A percentile compares a stretch with the other conserved stretches of the same genome.
phyloP scores from a whole-genome alignment of 345 rosid genomes.

The Populus nigra region DNA sequence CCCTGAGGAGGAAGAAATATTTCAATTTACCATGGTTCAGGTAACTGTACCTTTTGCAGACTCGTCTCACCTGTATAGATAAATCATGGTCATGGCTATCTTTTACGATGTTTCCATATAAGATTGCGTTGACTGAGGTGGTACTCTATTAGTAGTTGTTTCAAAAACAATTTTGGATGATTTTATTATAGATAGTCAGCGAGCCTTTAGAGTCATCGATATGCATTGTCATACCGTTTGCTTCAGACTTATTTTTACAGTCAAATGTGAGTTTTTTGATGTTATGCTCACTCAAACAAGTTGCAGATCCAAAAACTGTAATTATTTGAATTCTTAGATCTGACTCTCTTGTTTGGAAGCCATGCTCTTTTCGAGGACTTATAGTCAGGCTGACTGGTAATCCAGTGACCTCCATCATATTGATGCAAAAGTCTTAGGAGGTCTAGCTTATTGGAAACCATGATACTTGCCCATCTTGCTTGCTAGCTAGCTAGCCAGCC shows the following conservation, averaged over 20 bases:
- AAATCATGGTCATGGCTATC: background rate
- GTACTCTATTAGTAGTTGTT: background rate
- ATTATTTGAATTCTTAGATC: background rate
- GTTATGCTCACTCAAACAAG: background rate
- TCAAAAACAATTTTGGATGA: background rate
- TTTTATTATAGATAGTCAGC: background rate
- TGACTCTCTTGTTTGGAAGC: background rate
- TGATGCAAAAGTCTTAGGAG: background rate
- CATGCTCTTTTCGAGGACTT: background rate
- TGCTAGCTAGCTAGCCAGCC: background rate
- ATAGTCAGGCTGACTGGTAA: background rate
- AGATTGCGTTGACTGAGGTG: background rate
- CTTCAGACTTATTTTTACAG: no score
- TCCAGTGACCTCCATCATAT: background rate
- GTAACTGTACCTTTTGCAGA: slow-evolving; percentile 28
- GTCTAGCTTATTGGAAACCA: background rate
- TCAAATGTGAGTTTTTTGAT: background rate
- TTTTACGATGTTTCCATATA: background rate
- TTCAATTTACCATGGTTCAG: slow-evolving; percentile 90
- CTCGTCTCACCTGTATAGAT: background rate
- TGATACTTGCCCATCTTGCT: background rate
- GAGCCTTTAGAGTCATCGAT: no score
- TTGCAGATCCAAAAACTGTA: background rate
- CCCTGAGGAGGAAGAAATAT: slow-evolving; percentile 85
- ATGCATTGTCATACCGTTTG: no score